Evolutionary conservation across 176 grass and related monocot genomes (phyloP).

Genomic region (Phyllostachys edulis): DNA sequence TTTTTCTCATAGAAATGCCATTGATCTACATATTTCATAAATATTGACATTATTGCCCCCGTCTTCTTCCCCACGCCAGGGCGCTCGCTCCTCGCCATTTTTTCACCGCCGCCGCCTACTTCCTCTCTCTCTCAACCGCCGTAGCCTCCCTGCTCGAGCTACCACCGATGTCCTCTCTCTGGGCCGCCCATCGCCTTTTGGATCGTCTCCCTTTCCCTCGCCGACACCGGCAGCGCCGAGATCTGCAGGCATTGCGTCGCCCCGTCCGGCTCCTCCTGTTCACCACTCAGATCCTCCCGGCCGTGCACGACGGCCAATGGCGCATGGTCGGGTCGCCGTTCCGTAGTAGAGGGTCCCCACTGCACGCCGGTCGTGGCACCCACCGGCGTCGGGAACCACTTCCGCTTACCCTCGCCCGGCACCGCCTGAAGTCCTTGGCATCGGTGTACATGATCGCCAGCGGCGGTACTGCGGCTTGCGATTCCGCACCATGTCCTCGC

Average conservation of each 20-base stretch:
- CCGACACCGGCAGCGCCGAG: too few species aligned
- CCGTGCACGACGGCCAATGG: conserved; percentile 63
- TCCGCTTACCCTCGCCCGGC: conserved; percentile 13
- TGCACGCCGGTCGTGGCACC: conserved; percentile 79
- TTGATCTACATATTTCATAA: too few species aligned
- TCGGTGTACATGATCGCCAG: conserved; percentile 73
- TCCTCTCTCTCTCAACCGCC: too few species aligned
- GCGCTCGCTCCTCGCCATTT: too few species aligned
- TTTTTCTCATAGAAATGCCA: too few species aligned
- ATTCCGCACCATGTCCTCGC: conserved; percentile 82
- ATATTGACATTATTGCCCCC: too few species aligned
- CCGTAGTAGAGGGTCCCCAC: conserved; percentile 57
- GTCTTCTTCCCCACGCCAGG: too few species aligned
- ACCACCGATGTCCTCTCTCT: too few species aligned
- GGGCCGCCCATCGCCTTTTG: too few species aligned
- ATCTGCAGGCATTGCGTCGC: conserved; percentile 67
- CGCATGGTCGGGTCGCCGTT: conserved; percentile 79
- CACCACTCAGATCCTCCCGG: conserved; percentile 64
- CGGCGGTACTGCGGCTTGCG: conserved; percentile 68
- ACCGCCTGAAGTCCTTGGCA: conserved; percentile 63
- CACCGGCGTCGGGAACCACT: conserved; percentile 57
- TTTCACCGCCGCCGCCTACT: too few species aligned
- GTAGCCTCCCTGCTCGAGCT: too few species aligned
- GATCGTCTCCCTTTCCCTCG: too few species aligned
- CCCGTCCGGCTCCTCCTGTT: conserved; percentile 44